Evolutionary conservation across 495 filamentous ascomycete species (phyloP).

Genomic region (Aspergillus egyptiacus): DNA sequence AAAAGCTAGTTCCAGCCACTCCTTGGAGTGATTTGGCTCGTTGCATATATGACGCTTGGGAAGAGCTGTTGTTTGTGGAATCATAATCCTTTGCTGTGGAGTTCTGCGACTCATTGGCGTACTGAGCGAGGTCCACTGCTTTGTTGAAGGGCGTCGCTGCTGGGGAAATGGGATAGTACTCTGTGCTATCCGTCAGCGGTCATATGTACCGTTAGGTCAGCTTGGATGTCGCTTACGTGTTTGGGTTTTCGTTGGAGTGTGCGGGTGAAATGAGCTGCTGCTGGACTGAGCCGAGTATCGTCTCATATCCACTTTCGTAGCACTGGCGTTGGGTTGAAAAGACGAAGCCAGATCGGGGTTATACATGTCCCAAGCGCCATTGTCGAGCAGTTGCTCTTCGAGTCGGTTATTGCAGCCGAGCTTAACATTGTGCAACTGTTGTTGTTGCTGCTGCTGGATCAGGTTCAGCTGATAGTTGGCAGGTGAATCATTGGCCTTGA

Average conservation of each 20-base stretch:
- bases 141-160: slow-evolving; percentile 43
- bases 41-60: slow-evolving; percentile 40
- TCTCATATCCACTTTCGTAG: slow-evolving; percentile 25
- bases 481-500: slow-evolving; percentile 15
- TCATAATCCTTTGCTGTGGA: slow-evolving; percentile 33
- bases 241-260: slow-evolving; percentile 53
- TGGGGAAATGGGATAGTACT: slow-evolving; percentile 46
- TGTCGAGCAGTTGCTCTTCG: slow-evolving; percentile 17
- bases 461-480: slow-evolving; percentile 21
- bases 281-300: slow-evolving; percentile 39
- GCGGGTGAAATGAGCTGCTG: slow-evolving; percentile 41
- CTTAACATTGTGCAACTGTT: slow-evolving; percentile 17
- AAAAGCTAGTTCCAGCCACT: slow-evolving; percentile 29
- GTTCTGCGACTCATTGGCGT: slow-evolving; percentile 26
- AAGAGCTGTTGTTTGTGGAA: slow-evolving; percentile 30
- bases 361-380: slow-evolving; percentile 28
- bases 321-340: slow-evolving; percentile 19
- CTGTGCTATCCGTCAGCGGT: slow-evolving; percentile 22
- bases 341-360: slow-evolving; percentile 17
- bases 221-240: slow-evolving; percentile 38
- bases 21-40: slow-evolving; percentile 44
- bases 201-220: neutral
- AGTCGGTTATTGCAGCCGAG: slow-evolving; percentile 8
- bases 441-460: slow-evolving; percentile 27
- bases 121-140: slow-evolving; percentile 35